Conservation (phyloP, 352 stramenopile genomes). For the Phytophthora cactorum region DNA sequence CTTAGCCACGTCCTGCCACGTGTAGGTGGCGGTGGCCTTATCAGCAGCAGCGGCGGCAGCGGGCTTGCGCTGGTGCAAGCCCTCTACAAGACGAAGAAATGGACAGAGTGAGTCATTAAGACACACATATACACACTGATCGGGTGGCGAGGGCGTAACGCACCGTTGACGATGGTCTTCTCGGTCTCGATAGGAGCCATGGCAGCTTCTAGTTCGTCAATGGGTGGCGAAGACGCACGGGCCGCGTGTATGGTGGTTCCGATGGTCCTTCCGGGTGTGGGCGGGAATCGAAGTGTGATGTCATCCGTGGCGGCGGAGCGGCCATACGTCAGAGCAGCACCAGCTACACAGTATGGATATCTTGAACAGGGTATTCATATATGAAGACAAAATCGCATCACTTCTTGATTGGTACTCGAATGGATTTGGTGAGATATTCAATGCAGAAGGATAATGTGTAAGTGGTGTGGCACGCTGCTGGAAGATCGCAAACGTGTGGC, state of each 20-base stretch:
- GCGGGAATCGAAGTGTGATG: constrained; percentile 46
- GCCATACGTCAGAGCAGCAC: constrained; percentile 6
- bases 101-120: not conserved
- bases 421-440: not conserved
- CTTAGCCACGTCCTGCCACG: constrained; percentile 95
- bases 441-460: not conserved
- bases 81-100: constrained; percentile 25
- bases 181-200: constrained; percentile 47
- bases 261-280: constrained; percentile 31
- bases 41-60: constrained; percentile 14
- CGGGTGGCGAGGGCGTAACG: not conserved
- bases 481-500: constrained; percentile 43
- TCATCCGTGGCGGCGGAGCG: constrained; percentile 24
- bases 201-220: constrained; percentile 17
- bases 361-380: not conserved
- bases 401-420: no score
- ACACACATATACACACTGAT: not conserved
- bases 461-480: constrained; percentile 15
- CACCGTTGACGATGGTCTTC: constrained; percentile 35
- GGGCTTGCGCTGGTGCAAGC: constrained; percentile 70
- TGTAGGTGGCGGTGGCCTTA: constrained; percentile 64
- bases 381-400: not conserved
- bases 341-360: not conserved
- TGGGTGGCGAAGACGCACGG: not conserved
- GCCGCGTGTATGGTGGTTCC: constrained; percentile 14